phyloP scores from a whole-genome alignment of 2,329 filamentous ascomycete species.

The Penicillium verrucosum region DNA sequence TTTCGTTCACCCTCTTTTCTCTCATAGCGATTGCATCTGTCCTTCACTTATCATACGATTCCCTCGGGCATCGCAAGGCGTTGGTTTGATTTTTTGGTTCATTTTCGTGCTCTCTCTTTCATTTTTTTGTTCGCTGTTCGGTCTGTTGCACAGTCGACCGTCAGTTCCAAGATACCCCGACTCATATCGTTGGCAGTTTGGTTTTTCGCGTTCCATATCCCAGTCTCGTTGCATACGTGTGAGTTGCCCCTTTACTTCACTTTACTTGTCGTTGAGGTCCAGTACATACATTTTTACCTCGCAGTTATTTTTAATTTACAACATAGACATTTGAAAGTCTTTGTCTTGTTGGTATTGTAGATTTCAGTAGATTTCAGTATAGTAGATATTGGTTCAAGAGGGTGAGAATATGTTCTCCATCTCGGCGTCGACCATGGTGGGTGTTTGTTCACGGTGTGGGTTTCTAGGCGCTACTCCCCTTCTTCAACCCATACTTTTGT shows the following conservation, averaged over 20 bases:
- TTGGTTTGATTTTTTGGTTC: background rate
- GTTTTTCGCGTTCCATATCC: background rate
- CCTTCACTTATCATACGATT: background rate
- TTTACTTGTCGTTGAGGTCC: background rate
- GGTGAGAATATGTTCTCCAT: no score
- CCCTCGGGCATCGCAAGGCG: background rate
- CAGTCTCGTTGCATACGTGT: background rate
- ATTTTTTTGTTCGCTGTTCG: background rate
- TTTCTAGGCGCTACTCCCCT: no score
- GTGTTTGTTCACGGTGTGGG: background rate
- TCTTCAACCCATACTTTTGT: background rate
- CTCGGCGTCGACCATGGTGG: background rate
- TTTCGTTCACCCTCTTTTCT: slow-evolving; percentile 10
- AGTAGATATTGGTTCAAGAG: background rate
- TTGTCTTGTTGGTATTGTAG: background rate
- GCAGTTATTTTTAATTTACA: background rate
- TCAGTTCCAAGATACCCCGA: slow-evolving; percentile 1
- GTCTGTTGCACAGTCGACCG: background rate
- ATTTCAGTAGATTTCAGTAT: background rate
- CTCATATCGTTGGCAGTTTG: background rate
- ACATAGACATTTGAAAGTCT: background rate
- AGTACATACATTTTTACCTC: background rate
- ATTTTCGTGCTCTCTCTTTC: background rate
- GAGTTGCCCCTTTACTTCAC: background rate
- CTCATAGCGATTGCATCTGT: slow-evolving; percentile 15